phyloP scores from a whole-genome alignment of 164 flowering plant species.

The Amborella trichopoda region DNA sequence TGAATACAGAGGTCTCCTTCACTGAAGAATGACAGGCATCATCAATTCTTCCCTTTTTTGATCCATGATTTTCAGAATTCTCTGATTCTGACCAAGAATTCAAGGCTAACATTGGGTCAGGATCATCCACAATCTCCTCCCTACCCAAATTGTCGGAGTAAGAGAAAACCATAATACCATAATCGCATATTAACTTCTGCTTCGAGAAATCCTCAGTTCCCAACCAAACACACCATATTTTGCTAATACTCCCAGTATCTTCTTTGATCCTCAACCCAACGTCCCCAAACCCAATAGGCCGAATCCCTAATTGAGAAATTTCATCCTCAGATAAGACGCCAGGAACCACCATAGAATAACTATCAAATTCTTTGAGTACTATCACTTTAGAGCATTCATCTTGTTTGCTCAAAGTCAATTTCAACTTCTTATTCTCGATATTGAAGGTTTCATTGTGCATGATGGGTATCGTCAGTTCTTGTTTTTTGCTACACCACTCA shows the following conservation, averaged over 20 bases:
- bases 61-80: slow-evolving; percentile 11
- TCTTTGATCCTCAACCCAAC: slow-evolving; percentile 38
- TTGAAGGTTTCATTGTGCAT: neutral
- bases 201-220: slow-evolving; percentile 22
- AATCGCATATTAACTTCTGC: slow-evolving; percentile 33
- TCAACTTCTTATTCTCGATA: neutral
- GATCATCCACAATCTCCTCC: slow-evolving; percentile 32
- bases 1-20: no score
- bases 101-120: slow-evolving; percentile 21
- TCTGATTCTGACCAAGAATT: slow-evolving; percentile 16
- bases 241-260: slow-evolving; percentile 21
- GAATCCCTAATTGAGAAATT: slow-evolving; percentile 33
- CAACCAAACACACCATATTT: slow-evolving; percentile 94
- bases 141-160: slow-evolving; percentile 54
- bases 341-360: slow-evolving; percentile 37
- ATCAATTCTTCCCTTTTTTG: no score
- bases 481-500: slow-evolving; percentile 23
- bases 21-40: no score
- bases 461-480: slow-evolving; percentile 1
- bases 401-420: neutral
- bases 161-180: slow-evolving; percentile 50
- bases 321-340: slow-evolving; percentile 42
- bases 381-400: neutral
- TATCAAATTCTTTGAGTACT: neutral
- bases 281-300: slow-evolving; percentile 45